Evolutionary conservation across 2,329 filamentous ascomycete species (phyloP), one percentile per base, ranked within the genome.

Genomic region (Arachnomyces sp.): DNA sequence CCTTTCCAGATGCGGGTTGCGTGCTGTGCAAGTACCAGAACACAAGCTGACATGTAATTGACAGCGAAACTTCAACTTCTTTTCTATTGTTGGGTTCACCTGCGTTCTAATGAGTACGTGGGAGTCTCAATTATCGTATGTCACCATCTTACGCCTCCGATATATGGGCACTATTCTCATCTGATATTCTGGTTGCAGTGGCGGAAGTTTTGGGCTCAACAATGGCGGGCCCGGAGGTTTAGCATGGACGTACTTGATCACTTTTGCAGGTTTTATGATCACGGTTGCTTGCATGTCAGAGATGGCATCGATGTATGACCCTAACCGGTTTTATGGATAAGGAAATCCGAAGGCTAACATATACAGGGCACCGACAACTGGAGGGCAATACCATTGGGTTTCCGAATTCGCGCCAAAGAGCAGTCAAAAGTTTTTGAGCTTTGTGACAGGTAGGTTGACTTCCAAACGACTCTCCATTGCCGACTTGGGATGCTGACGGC

Each of bases 41-140:
- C 14, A 17, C 14, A 17, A 17, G 14, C 20, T 31, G 35, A 16
- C 17, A 34, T 42, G n/a, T 9, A 25, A 9, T 25, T 25, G 20
- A 29, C 36, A 69, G 66, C 54, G 66, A 47, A 67, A 67, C 39
- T 70, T 69, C 52, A 55, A 57, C 17, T 68, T 66, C 42, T 48
- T 67, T 25, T 66, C 66, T 0, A 67, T 69, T 39, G 49, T 69
- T n/a, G 66, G 59, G 17, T 62, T 60, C 43, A 54, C 54, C 40
- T 56, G 54, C 1, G 51, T 59, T 12, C 46, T 56, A 17, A 49
- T 52, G 48, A 46, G 41, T 42, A 46, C 48, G 42, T 40, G 30
- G 46, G 39, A 42, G 17, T 28, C 2, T 28, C 35, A 12, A 43
- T 42, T 12, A 33, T 43, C 4, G 42, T 36, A 39, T 39, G 5